Evolutionary conservation across 805 yeast species (phyloP).

Genomic region (Ogataea trehaloabstinens): DNA sequence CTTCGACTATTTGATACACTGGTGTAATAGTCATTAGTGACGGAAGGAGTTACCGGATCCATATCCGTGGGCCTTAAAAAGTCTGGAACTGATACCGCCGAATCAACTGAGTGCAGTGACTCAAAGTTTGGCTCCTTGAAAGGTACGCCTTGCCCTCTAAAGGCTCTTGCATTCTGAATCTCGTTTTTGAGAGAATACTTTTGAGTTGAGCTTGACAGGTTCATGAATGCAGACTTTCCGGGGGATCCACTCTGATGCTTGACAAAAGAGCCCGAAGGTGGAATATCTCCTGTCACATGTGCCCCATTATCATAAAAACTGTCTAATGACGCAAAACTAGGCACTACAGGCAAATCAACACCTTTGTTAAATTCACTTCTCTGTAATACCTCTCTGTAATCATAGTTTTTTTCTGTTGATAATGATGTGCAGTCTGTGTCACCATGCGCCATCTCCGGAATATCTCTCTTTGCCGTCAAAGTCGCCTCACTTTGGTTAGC

Average conservation of each 20-base stretch:
- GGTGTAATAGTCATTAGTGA: slow-evolving; percentile 12
- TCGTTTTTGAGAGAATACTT: not conserved
- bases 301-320: slow-evolving; percentile 47
- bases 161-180: not conserved
- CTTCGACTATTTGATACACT: slow-evolving; percentile 7
- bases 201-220: not conserved
- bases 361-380: slow-evolving; percentile 9
- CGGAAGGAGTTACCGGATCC: slow-evolving; percentile 22
- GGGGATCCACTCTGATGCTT: slow-evolving; percentile 8
- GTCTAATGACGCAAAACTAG: slow-evolving; percentile 76
- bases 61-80: slow-evolving; percentile 19
- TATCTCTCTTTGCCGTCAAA: slow-evolving; percentile 7
- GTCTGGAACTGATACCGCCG: slow-evolving; percentile 28
- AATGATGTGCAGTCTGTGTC: not conserved
- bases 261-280: slow-evolving; percentile 1
- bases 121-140: slow-evolving; percentile 13
- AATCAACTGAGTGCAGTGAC: slow-evolving; percentile 17
- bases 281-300: slow-evolving; percentile 4
- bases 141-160: slow-evolving; percentile 3
- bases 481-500: slow-evolving; percentile 13
- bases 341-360: slow-evolving; percentile 52
- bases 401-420: slow-evolving; percentile 11
- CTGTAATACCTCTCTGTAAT: slow-evolving; percentile 20
- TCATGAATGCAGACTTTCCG: not conserved
- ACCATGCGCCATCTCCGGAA: not conserved